Percentiles rank a stretch among this genome's conserved stretches.
Evolutionary conservation across 768 basidiomycete genomes (phyloP).

Genomic region (Dioszegia hungarica): DNA sequence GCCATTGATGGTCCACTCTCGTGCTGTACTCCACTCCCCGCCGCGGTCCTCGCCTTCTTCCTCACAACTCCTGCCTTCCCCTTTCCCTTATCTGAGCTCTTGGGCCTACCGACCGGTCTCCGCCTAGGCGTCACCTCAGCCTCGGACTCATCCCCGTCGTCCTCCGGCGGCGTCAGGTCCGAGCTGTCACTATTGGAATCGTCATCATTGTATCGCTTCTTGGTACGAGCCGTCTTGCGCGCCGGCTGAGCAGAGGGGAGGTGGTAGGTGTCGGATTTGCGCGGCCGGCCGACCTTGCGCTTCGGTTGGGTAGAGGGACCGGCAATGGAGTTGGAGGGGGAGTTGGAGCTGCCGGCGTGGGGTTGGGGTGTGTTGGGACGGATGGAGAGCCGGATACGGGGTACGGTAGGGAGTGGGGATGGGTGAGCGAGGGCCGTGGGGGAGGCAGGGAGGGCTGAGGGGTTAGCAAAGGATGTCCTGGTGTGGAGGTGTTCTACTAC

Average conservation of each 20-base stretch:
- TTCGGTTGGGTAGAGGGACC: not conserved
- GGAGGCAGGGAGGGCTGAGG: not conserved
- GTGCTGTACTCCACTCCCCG: not conserved
- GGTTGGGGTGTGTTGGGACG: slow-evolving; percentile 11
- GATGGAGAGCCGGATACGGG: slow-evolving; percentile 25
- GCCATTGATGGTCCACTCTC: not conserved
- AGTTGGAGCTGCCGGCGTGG: not conserved
- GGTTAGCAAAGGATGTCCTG: too few species aligned
- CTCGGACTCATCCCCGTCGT: slow-evolving; percentile 15
- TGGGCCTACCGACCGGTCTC: slow-evolving; percentile 10
- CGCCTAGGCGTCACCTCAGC: slow-evolving; percentile 18
- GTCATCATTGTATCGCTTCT: not conserved
- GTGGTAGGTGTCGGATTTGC: not conserved
- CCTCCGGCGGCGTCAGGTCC: slow-evolving; percentile 28
- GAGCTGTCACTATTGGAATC: slow-evolving; percentile 14
- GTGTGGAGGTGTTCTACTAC: too few species aligned
- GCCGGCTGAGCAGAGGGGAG: not conserved
- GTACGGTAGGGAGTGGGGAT: slow-evolving; percentile 1
- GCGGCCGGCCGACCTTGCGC: slow-evolving; percentile 8
- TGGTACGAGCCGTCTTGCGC: not conserved
- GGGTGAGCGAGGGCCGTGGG: not conserved
- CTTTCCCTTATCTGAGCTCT: slow-evolving; percentile 10
- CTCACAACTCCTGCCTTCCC: slow-evolving; percentile 6
- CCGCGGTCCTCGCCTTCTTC: slow-evolving; percentile 14
- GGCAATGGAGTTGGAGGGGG: slow-evolving; percentile 1